Evolutionary conservation across 2,329 filamentous ascomycete species (phyloP), one percentile per base, ranked within the genome.

Genomic region (Cryphonectria carpinicola): DNA sequence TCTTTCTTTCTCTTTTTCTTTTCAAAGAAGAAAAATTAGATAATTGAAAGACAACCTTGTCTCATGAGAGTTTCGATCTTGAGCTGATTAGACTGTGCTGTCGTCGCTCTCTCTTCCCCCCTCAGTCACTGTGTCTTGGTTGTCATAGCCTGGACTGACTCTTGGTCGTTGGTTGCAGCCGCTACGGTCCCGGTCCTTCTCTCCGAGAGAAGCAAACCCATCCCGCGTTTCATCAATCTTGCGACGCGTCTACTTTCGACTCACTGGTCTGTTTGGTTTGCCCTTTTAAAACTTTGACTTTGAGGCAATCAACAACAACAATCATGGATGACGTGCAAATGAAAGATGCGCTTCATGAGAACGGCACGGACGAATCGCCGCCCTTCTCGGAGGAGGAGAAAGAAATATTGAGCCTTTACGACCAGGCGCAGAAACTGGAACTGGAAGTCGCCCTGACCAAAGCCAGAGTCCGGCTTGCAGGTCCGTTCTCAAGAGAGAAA

Each of bases 361-460:
- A 63, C 8, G 37, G 41, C 25, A 54, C 10, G 17, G 61, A 54
- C 56, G 43, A 54, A 25, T 56, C 43, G 14, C 62, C 66, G 6
- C 83, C 86, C 10, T 83, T 95, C 60, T 92, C 90, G 1, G 85
- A 88, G 49, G 85, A 88, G 71, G 93, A 97, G 80, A 82, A 86
- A 75, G 85, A 85, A 73, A 86, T 92, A 39, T 83, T 96, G 49
- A 85, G 89, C 56, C 85, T 95, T 65, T 92, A 93, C 80, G 90
- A 94, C 78, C 86, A 87, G 74, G 82, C 94, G 37, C 89, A 91
- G 76, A 89, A 93, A 78, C 84, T 95, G 61, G 88, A 90, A 76
- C 82, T 95, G 32, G 91, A 96, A 81, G 88, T 90, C 69, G 90
- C 90, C 52, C 84, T 96, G 54, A 80, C 94, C 17, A 84, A 81